Evolutionary conservation across 257 asterid genomes (phyloP), one percentile per base, ranked within the genome.

Genomic region (Cruciata laevipes): DNA sequence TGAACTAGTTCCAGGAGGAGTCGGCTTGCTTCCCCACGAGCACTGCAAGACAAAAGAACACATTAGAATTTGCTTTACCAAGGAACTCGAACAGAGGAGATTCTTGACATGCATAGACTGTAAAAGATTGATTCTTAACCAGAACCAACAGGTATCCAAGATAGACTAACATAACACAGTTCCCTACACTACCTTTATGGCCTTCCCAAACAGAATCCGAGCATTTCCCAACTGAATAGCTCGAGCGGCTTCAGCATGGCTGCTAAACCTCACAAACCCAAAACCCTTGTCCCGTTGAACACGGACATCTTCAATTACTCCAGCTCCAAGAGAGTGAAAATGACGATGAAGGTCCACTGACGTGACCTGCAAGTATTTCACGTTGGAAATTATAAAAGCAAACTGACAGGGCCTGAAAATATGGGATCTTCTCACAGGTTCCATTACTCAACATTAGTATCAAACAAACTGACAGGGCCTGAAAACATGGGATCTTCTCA

Each of bases 11-110:
- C 97, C 96, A 0, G 86, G 92, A 9, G 91, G 91, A 32, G 96
- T 88, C 2, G 97, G 96, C 83, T 90, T 90, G 72, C 89, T 84
- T 53, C 95, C 95, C 97, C 96, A 90, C 4, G 95, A 90, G 77
- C 97, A 87, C 97, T 87, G 63, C 65, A 79, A 59, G 5, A 65
- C 44, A 33, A 42, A 31, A 7, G 16, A 52, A 69, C 14, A 31
- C 12, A 30, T 42, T 58, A 42, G 57, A 21, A 47, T 35, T 35
- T 31, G 51, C 68, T 55, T 7, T 14, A 6, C 31, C 62, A 24
- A 6, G 47, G 14, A 3, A 9, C 14, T 40, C 47, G 14, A 12
- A 24, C 14, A 13, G 20, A 31, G 16, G n/a, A 58, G 20, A 21
- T 7, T 6, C 12, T 63, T 63, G 63, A 58, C 37, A 9, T 32